Base-by-base conservation (phyloP, 352 stramenopile genomes). In the Blastocystis sp. region DNA sequence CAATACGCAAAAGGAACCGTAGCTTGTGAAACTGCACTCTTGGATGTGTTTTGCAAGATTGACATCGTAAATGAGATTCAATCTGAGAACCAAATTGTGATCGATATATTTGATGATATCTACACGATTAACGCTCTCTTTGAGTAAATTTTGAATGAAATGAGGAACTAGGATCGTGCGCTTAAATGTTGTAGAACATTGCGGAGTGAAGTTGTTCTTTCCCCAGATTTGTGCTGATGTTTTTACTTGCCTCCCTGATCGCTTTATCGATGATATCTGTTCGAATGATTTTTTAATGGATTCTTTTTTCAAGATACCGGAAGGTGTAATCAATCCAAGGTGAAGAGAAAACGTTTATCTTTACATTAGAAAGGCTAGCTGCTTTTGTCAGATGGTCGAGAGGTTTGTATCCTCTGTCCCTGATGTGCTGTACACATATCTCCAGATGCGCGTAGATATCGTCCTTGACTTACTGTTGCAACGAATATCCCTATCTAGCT, bases 221-320 rank as follows among this genome's bases (percentile, higher is more conserved):
- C 70, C 70, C 11, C 70, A 81, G 41, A 64, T 81, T 20, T 81
- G 70, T 65, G 43, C 70, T 65, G 70, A 81, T 63, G 26, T 81
- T 13, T 81, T 81, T 62, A 43, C 43, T 30, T 81, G 70, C 47
- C 54, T 81, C 34, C 70, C 70, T 9, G 70, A 81, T 39, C 16
- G 39, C 41, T 81, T 81, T 63, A 65, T 81, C 24, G 26, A 81
- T 13, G 70, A 81, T 39, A 81, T 81, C 56, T 81, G 70, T 26
- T 81, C 70, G 24, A 81, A 81, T 20, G 70, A 81, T 47, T 62
- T 63, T 56, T 26, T 81, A 16, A 81, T 81, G 70, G 70, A 81
- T 65, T 64, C 70, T 8, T 81, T 81, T 65, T 81, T 81, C 43
- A 26, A n/a, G 43, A 81, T 81, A 3, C 70, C 70, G 6, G 50